Base-by-base conservation (phyloP, 352 stramenopile genomes). In the Phytophthora macrochlamydospora region DNA sequence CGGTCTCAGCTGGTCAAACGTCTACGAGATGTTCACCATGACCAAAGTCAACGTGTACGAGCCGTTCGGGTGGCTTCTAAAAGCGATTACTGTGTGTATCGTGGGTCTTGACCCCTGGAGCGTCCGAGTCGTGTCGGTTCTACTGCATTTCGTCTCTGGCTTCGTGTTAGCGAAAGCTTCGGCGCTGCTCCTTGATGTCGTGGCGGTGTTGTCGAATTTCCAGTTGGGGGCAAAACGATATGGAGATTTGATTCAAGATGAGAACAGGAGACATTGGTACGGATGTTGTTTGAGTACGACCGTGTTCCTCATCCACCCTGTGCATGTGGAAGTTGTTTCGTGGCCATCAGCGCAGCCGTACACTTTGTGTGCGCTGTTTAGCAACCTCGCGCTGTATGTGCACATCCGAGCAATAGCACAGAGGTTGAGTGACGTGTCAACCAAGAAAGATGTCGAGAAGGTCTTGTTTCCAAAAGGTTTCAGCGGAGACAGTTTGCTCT, bases 271-370 rank as follows among this genome's bases (percentile, higher is more conserved):
- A 2, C 35, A 63, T 38, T 66, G 31, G 30, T 46, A 61, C 6
- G 71, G 75, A 18, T 87, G 75, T 50, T 62, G 74, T 1, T 46
- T 92, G 38, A 85, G 73, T 43, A 62, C 78, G 14, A 57, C 78
- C 43, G 7, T 91, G n/a, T 92, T 80, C 56, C 65, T 67, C 11
- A 65, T 90, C 4, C 86, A 94, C 38, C 86, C 86, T 7, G 61
- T 89, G 38, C 66, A 90, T 43, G 75, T 90, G 30, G 83, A 94
- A 44, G 73, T 92, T 32, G 67, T 94, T 29, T 80, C 52, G 9
- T 94, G 85, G 83, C 78, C 84, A 30, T 93, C 84, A 0, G 81
- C 79, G 1, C 80, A 93, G 60, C 83, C 86, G 1, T 93, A 94
- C 50, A 63, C 83, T 2, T 67, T 91, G 12, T 75, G 76, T 4